phyloP scores from a whole-genome alignment of 306 rosid genomes.

The Trifolium dubium region DNA sequence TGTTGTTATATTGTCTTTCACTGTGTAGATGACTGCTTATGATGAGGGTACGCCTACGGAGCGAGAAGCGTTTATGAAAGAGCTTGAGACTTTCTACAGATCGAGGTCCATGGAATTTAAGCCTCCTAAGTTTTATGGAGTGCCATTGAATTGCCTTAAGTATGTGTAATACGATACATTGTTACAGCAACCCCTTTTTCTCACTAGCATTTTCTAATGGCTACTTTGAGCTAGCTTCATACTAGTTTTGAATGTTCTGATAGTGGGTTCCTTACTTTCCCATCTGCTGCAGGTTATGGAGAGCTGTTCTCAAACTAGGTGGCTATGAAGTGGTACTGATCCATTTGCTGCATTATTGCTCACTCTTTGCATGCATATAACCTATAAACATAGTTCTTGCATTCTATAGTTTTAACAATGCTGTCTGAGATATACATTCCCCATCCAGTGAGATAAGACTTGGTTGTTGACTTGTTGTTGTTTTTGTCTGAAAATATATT shows the following conservation, averaged over 20 bases:
- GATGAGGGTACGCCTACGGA: conserved; percentile 62
- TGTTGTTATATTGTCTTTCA: background rate
- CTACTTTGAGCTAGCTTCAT: conserved; percentile 24
- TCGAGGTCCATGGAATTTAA: conserved; percentile 77
- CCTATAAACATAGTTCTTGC: conserved; percentile 1
- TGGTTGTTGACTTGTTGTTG: background rate
- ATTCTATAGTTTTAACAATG: background rate
- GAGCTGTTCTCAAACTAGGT: conserved; percentile 77
- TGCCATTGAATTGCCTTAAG: conserved; percentile 83
- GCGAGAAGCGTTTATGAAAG: conserved; percentile 70
- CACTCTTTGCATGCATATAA: conserved; percentile 11
- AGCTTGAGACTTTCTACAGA: conserved; percentile 67
- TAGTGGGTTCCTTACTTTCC: conserved; percentile 31
- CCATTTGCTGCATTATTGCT: conserved; percentile 27
- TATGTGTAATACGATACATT: conserved; percentile 40
- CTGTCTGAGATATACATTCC: conserved; percentile 9
- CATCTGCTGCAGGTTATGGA: conserved; percentile 72
- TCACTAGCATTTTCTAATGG: conserved; percentile 11
- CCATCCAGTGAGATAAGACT: background rate
- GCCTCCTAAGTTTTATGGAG: conserved; percentile 85
- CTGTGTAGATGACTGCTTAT: conserved; percentile 55
- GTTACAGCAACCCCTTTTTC: conserved; percentile 14
- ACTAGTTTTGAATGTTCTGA: conserved; percentile 18
- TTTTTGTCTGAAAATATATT: background rate
- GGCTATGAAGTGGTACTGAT: conserved; percentile 79